phyloP scores from a whole-genome alignment of 805 yeast species.

The Wickerhamiella musiphila region DNA sequence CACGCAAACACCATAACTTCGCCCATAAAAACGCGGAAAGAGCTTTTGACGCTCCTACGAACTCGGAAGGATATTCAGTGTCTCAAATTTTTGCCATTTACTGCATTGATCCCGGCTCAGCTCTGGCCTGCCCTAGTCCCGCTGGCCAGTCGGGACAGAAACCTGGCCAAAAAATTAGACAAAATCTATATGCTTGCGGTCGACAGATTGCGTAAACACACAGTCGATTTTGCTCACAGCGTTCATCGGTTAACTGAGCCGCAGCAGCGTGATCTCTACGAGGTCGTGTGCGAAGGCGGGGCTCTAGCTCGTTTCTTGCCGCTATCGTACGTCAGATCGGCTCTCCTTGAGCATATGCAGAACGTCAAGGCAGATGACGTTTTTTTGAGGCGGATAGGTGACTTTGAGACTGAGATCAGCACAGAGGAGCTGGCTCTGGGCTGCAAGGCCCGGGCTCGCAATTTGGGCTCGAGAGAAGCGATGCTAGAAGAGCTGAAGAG shows the following conservation, averaged over 20 bases:
- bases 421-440: conserved; percentile 10
- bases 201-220: neutral
- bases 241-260: neutral
- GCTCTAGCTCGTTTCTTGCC: conserved; percentile 5
- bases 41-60: conserved; percentile 35
- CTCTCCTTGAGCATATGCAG: conserved; percentile 9
- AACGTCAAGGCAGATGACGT: conserved; percentile 13
- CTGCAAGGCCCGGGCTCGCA: conserved; percentile 11
- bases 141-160: too few relatives aligned
- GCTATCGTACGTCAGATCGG: conserved; percentile 3
- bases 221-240: neutral
- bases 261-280: neutral
- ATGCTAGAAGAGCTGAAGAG: conserved; percentile 3
- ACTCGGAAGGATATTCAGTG: too few relatives aligned
- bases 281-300: too few relatives aligned
- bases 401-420: conserved; percentile 4
- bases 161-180: too few relatives aligned
- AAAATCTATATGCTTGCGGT: too few relatives aligned
- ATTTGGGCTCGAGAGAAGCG: conserved; percentile 2
- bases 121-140: too few relatives aligned
- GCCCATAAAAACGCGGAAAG: conserved; percentile 23
- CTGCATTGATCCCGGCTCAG: too few relatives aligned
- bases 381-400: conserved; percentile 5
- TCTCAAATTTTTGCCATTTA: too few relatives aligned
- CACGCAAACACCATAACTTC: neutral